Base-by-base conservation (phyloP, 768 basidiomycete species). In the Xerocomus spinulosus region DNA sequence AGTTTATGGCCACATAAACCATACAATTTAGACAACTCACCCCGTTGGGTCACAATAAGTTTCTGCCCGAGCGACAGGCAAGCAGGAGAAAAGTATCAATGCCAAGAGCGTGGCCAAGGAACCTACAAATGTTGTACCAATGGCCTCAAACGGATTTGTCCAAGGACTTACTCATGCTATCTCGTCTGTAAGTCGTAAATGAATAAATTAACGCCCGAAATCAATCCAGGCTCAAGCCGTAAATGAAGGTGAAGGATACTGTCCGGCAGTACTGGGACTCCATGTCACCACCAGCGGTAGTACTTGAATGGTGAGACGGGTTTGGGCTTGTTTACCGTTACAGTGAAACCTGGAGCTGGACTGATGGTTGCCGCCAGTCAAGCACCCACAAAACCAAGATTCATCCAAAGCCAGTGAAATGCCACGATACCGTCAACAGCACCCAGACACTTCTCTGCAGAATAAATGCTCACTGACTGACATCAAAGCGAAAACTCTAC, bases 251-350 rank as follows among this genome's bases (percentile, higher is more conserved):
- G 46, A n/a, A 21, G 12, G 35, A 38, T 34, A 50, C 55, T 42
- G 47, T n/a, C 41, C 51, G 32, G 43, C 58, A 59, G 55, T 14
- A 51, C 52, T 40, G 35, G 39, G 38, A 6, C 3, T 30, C 1
- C 12, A 13, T 13, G 3, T 12, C 38, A 18, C 33, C 45, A 44
- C 32, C 33, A 14, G 17, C 29, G n/a, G n/a, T n/a, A n/a, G 20
- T 42, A 52, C 54, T 60, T 59, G 53, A 38, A 50, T 32, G 38
- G n/a, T 14, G n/a, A 30, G 24, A 18, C 5, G 9, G 12, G 26
- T 58, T 54, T 33, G 24, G 14, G 21, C 32, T 24, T 58, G 46
- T 58, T 58, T 58, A 32, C 24, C 29, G 25, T 26, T 30, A 39
- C 45, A 35, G 46, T 49, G 49, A 39, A 28, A 15, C 30, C 8